Percentiles rank a stretch among this genome's conserved stretches.
Evolutionary conservation across 1,284 basidiomycete genomes (phyloP).

Genomic region (Rhizoctonia solani): DNA sequence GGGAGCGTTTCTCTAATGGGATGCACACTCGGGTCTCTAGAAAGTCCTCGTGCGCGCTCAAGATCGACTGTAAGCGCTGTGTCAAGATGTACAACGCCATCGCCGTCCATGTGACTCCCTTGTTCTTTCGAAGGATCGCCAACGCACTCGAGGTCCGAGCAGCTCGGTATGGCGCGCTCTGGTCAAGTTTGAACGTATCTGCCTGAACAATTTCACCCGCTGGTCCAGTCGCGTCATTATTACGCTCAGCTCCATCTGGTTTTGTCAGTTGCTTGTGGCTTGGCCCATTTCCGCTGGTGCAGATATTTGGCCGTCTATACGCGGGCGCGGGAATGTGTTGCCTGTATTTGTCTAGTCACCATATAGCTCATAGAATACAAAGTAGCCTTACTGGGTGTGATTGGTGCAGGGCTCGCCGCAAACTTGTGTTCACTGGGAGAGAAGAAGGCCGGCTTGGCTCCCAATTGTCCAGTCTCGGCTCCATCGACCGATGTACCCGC

Average conservation of each 20-base stretch:
- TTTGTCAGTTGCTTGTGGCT: slow-evolving; percentile 43
- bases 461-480: background rate
- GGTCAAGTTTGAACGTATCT: slow-evolving; percentile 31
- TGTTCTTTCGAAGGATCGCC: slow-evolving; percentile 3
- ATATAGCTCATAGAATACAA: background rate
- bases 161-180: slow-evolving; percentile 34
- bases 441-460: slow-evolving; percentile 44
- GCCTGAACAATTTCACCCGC: slow-evolving; percentile 1
- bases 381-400: slow-evolving; percentile 38
- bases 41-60: slow-evolving; percentile 22
- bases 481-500: background rate
- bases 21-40: background rate
- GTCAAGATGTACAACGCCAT: slow-evolving; percentile 44
- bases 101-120: slow-evolving; percentile 37
- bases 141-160: slow-evolving; percentile 6
- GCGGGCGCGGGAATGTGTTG: background rate
- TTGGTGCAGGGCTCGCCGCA: slow-evolving; percentile 49
- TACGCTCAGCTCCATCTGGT: slow-evolving; percentile 4
- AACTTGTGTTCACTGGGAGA: slow-evolving; percentile 50
- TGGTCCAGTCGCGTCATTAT: slow-evolving; percentile 5
- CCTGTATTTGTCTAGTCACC: background rate
- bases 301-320: slow-evolving; percentile 45
- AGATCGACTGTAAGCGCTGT: slow-evolving; percentile 37
- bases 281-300: slow-evolving; percentile 59
- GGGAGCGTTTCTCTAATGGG: slow-evolving; percentile 10